A percentile compares a stretch with the other conserved stretches of the same genome.
Conservation (phyloP, 1,284 basidiomycete species). For the Austropuccinia psidii region DNA sequence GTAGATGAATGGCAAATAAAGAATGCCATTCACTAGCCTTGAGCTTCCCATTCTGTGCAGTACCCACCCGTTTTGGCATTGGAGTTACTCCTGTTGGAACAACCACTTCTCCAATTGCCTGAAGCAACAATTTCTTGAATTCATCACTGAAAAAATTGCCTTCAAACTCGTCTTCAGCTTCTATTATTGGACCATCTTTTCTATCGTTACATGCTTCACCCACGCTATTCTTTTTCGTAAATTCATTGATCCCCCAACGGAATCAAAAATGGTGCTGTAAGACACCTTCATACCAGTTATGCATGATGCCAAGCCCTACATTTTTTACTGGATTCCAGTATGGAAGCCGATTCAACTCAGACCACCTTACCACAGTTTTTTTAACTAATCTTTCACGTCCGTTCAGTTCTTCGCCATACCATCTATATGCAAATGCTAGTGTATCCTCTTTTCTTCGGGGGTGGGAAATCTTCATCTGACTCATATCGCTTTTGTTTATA, state of each 20-base stretch:
- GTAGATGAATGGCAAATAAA: conserved; percentile 7
- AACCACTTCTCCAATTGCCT: background rate
- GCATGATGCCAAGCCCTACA: background rate
- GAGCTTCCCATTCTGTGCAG: conserved; percentile 7
- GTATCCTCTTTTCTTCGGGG: background rate
- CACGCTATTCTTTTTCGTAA: background rate
- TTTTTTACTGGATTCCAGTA: conserved; percentile 19
- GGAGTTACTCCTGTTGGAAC: background rate
- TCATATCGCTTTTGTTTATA: background rate
- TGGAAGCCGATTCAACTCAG: background rate
- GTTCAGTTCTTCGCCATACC: background rate
- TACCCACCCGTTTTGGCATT: conserved; percentile 7
- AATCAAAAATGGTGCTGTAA: background rate
- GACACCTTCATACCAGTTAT: conserved; percentile 21
- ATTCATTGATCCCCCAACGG: background rate
- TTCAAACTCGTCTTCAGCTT: background rate
- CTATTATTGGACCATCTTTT: background rate
- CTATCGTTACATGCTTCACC: background rate
- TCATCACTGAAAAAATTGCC: background rate
- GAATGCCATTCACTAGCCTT: conserved; percentile 23
- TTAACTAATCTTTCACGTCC: background rate
- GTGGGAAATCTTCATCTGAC: background rate
- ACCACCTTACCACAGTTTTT: background rate
- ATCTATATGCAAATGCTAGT: background rate
- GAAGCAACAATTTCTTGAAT: background rate